Evolutionary conservation across 192 early-diverging fungal genomes (phyloP), one percentile per base, ranked within the genome.

Genomic region (Pilaira anomala): DNA sequence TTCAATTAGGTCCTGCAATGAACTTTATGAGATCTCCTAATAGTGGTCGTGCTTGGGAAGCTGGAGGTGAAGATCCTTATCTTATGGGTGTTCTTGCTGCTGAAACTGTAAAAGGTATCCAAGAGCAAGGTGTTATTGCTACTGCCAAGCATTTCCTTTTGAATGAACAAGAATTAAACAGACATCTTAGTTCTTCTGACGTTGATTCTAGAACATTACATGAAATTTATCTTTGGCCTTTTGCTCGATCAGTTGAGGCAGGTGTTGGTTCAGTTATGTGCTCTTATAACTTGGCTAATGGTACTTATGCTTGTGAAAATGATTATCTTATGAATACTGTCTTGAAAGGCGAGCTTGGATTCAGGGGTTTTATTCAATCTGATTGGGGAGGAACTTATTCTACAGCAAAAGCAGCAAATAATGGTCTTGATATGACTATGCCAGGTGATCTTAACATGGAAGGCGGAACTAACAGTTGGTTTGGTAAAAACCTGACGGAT

Each of bases 211-310:
- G 81, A 25, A 80, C 85, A 6, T 58, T 87, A 44, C 84, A 77
- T 50, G 83, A 33, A 4, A 45, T 48, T 2, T 40, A 88, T 56
- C 41, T 85, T 7, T 72, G 56, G 42, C 83, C 87, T 7, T 88
- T 89, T 60, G 67, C 80, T 50, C 80, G 71, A 3, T 69, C 63
- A 13, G 63, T 79, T 1, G 84, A 81, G 33, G 85, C 78, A 45
- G 87, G 85, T 28, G 84, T 80, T 2, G 83, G 66, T 26, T 72
- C 85, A n/a, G 56, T 88, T 45, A 88, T 88, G 87, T 85, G 87
- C 54, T 30, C 73, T 2, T 88, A 88, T 74, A 88, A 88, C 64
- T 48, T 53, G 21, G 22, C 88, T 9, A 85, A 88, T 62, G 67
- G 66, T 28, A 65, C 67, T 18, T 78, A 82, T 29, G 74, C 85